Base-by-base conservation (phyloP, 2,329 filamentous ascomycete species). In the Arthrobotrys sinensis region DNA sequence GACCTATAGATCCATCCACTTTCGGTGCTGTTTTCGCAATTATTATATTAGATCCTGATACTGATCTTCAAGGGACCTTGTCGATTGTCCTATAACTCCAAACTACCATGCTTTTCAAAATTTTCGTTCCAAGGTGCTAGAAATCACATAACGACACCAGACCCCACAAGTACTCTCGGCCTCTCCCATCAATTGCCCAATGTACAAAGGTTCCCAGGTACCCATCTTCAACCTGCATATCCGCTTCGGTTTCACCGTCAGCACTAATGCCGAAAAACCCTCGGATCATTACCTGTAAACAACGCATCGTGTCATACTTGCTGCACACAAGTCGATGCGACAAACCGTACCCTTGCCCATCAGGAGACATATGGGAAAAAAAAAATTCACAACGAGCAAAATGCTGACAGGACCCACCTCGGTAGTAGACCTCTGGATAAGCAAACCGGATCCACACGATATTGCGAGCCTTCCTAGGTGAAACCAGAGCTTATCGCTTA, bases 401-500 rank as follows among this genome's bases (percentile, higher is more conserved):
- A 40, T 75, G 70, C 70, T 75, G 70, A 75, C 70, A 72, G 40
- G 60, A 67, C 52, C 70, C 62, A 75, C 70, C 16, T 66, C 62
- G 45, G 62, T 66, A 52, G 62, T 66, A 28, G 5, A 38, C 38
- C 28, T 65, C 12, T 52, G 46, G 62, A 52, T 66, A 66, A 66
- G 62, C 64, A 55, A 67, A 45, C 43, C 34, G 21, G 36, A 53
- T 55, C 38, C 64, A 34, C 64, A 24, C 10, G 6, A 60, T 32
- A 50, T 69, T 69, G 52, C 38, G 16, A 45, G 21, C 11, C 50
- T 48, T 14, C 7, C 16, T 60, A 11, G 52, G 52, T 45, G 50
- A 57, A 46, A 19, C 52, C 52, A 16, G 38, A 38, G 32, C 32
- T 28, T 62, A 57, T 32, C 19, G 24, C 7, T 53, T 24, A 28